Evolutionary conservation across 345 rosid species (phyloP), one percentile per base, ranked within the genome.

Genomic region (Clarkia xantiana): DNA sequence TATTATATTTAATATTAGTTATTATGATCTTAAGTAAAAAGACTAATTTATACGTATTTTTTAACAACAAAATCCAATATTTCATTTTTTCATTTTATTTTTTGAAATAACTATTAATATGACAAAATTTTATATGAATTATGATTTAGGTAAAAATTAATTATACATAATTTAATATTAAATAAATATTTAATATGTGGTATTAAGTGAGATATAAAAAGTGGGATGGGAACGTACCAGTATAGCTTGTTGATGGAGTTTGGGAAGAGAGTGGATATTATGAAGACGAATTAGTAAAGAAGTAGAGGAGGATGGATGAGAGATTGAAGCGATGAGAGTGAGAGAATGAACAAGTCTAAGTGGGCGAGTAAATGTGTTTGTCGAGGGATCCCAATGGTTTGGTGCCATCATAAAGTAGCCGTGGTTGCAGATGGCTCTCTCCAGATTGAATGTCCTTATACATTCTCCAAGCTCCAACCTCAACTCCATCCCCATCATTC

Each of bases 361-460:
- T 0, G 81, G 84, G 2, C 81, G 72, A 1, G 14, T 43, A 0
- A 75, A 54, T 14, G 76, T 72, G 36, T 65, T 65, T 11, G 57
- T 39, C 14, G 57, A 43, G 7, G 76, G 65, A 15, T 52, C 34
- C 81, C 79, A 75, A 0, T 44, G 39, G 10, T 78, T 75, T 1
- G 79, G 81, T 52, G 76, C 60, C 81, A 75, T 75, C 81, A 75
- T 78, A 48, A 72, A 75, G 18, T 65, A 75, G 0, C 80, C 80
- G 45, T 78, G 84, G 42, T 74, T 77, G 53, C 84, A 74, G 9
- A 74, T 66, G 2, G 74, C 67, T 39, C 25, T 61, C 47, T 70
- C 81, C 61, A 78, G 49, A 9, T 58, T 60, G 48, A 71, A 71
- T 4, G n/a, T 68, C 11, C 54, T 18, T 3, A 4, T 16, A 22